Conservation (phyloP, 2,329 filamentous ascomycete genomes). For the Clonostachys rosea region DNA sequence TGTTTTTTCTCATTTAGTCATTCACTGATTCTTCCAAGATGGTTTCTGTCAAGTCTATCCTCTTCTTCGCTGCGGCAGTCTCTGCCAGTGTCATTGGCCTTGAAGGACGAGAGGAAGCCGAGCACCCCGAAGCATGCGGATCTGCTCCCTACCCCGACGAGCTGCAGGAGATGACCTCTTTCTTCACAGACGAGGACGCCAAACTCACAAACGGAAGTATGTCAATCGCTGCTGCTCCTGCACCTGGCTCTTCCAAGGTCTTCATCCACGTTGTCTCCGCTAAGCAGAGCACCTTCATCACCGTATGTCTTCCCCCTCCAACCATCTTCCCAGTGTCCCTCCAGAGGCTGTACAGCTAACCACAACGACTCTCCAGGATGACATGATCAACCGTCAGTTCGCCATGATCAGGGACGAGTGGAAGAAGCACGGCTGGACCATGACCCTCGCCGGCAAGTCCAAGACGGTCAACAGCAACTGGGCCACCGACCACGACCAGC, state of each 20-base stretch:
- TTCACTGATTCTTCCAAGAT: not conserved
- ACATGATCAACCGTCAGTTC: slow-evolving; percentile 13
- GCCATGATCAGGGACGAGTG: slow-evolving; percentile 14
- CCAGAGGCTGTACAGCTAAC: too few species aligned
- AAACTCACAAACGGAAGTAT: too few species aligned
- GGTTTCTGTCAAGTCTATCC: slow-evolving; percentile 7
- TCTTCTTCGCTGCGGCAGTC: slow-evolving; percentile 2
- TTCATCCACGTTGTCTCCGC: slow-evolving; percentile 4
- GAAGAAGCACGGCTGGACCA: slow-evolving; percentile 9
- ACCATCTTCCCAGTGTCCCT: not conserved
- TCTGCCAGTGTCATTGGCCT: slow-evolving; percentile 5
- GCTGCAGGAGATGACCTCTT: too few species aligned
- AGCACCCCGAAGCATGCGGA: not conserved
- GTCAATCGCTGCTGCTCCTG: too few species aligned
- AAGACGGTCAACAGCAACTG: slow-evolving; percentile 21
- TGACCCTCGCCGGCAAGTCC: slow-evolving; percentile 17
- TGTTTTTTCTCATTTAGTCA: too few species aligned
- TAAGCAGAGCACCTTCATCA: not conserved
- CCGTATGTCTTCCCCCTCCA: too few species aligned
- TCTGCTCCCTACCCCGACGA: too few species aligned
- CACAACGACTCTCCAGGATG: slow-evolving; percentile 5
- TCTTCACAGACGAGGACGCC: too few species aligned
- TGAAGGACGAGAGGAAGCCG: slow-evolving; percentile 6
- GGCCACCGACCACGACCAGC: slow-evolving; percentile 18
- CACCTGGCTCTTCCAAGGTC: slow-evolving; percentile 4